Evolutionary conservation across 768 basidiomycete genomes (phyloP).

Genomic region (Lentinula aciculospora): DNA sequence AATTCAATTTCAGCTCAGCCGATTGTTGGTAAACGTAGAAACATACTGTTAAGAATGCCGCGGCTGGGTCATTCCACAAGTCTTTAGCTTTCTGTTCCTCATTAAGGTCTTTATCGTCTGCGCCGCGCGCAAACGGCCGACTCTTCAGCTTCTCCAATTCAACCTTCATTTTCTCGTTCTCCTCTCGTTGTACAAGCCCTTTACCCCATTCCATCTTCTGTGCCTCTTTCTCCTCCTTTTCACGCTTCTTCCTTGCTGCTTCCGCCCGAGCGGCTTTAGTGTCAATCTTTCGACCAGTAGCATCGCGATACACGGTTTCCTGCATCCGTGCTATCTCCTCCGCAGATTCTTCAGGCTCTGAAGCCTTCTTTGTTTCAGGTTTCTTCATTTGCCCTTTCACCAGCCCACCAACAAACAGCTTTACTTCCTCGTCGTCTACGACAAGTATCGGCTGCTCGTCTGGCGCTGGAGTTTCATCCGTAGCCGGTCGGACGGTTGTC

Average conservation of each 20-base stretch:
- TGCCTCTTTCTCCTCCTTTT: conserved; percentile 81
- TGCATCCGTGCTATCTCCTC: conserved; percentile 61
- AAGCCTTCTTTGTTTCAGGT: conserved; percentile 35
- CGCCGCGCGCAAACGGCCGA: conserved; percentile 68
- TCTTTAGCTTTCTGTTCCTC: conserved; percentile 76
- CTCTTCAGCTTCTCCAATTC: conserved; percentile 66
- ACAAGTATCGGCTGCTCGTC: conserved; percentile 71
- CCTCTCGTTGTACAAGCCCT: conserved; percentile 85
- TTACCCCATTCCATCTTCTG: conserved; percentile 98
- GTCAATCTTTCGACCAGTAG: conserved; percentile 84
- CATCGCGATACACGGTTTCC: conserved; percentile 93
- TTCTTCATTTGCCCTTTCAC: conserved; percentile 74
- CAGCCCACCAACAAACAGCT: conserved; percentile 66
- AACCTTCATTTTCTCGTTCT: conserved; percentile 57
- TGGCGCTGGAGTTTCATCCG: conserved; percentile 41
- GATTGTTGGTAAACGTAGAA: neutral
- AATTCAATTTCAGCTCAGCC: neutral
- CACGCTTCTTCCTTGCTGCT: conserved; percentile 73
- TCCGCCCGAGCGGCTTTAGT: conserved; percentile 81
- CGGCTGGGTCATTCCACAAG: conserved; percentile 97
- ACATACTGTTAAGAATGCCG: conserved; percentile 83
- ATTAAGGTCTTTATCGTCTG: conserved; percentile 83
- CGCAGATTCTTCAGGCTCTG: conserved; percentile 32
- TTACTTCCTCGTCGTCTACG: conserved; percentile 31
- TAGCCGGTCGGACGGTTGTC: conserved; percentile 59